phyloP scores from a whole-genome alignment of 306 rosid species.

The Rubus parviflorus region DNA sequence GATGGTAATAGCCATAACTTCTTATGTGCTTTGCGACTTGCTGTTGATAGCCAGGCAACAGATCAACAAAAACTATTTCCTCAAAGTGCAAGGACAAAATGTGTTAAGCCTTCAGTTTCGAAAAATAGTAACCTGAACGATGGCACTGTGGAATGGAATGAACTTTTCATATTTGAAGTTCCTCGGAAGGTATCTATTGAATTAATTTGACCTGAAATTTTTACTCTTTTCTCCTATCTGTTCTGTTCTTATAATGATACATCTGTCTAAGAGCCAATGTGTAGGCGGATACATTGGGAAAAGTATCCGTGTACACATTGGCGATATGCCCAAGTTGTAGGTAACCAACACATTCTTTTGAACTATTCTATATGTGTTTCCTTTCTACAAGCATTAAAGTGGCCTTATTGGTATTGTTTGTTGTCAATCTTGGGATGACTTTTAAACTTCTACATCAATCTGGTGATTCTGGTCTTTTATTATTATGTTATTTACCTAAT shows the following conservation, averaged over 20 bases:
- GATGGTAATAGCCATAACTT: constrained; percentile 92
- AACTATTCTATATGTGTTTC: not conserved
- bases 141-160: constrained; percentile 91
- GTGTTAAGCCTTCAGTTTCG: constrained; percentile 73
- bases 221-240: not conserved
- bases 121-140: constrained; percentile 38
- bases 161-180: constrained; percentile 91
- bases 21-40: constrained; percentile 97
- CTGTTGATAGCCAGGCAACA: constrained; percentile 72
- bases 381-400: not conserved
- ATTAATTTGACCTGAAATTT: not conserved
- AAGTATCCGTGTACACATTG: not conserved
- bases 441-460: not conserved
- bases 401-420: not conserved
- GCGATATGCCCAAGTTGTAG: not conserved
- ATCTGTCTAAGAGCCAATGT: not conserved
- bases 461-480: not conserved
- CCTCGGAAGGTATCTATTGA: constrained; percentile 62
- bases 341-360: not conserved
- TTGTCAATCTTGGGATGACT: not conserved
- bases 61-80: constrained; percentile 97
- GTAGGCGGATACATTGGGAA: not conserved
- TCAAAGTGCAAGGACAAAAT: constrained; percentile 97
- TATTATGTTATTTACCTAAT: not conserved
- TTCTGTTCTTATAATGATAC: not conserved